Base-by-base conservation (phyloP, 2,329 filamentous ascomycete species). In the Drechslera avenae region DNA sequence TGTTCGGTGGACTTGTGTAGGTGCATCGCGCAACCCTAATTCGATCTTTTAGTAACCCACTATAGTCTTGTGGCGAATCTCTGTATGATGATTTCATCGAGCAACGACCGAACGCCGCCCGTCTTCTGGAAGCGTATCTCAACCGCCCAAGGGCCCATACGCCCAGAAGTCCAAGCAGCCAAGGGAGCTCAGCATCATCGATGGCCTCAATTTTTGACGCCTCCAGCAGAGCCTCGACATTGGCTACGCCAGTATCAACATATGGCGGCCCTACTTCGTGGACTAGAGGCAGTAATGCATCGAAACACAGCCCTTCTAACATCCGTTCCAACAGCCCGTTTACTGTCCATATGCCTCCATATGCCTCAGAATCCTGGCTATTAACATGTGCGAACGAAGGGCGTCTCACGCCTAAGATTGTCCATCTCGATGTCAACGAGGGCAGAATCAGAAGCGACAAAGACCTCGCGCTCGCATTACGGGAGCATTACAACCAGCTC, bases 1-100 rank as follows among this genome's bases (percentile, higher is more conserved):
- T 9, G 67, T 74, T 16, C 63, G 69, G 18, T 74, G 71, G 71
- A 70, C 59, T 32, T 74, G 71, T 52, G 68, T 71, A 55, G 59
- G 65, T 57, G 6, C 1, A 16, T 9, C 14, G 9, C 31, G 21
- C 8, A 26, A 3, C 14, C 8, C 32, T 14, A 9, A 19, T 3
- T 9, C 9, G 17, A 19, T 5, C 33, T 19, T 8, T 14, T 46
- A 12, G 54, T 58, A 39, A 57, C 35, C 8, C 3, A 1, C 2
- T 17, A 8, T 19, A 72, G 68, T 59, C 62, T 14, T 74, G 70
- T 39, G 71, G 71, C 16, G 61, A 68, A 18, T 34, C 56, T 2
- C 57, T 75, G 5, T 70, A 74, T 46, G 74, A 76, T 41, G 74
- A 76, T 56, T 76, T 72, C 40, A 57, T 71, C 37, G 74, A 76